Evolutionary conservation across 169 alveolate species (phyloP).

Genomic region (Babesia sp.): DNA sequence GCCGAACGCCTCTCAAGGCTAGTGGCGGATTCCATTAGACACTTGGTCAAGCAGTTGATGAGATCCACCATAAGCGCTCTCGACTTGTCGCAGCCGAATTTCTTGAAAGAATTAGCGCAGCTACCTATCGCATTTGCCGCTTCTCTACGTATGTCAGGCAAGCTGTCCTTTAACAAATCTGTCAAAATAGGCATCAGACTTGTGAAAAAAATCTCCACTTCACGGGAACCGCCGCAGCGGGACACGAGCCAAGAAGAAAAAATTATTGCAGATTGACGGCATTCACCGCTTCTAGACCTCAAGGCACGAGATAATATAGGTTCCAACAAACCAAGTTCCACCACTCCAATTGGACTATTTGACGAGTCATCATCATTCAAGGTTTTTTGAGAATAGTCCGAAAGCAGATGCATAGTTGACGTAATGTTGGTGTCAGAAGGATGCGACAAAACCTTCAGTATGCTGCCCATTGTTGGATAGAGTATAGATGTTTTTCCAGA

Average conservation of each 20-base stretch:
- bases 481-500: constrained; percentile 17
- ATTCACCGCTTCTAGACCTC: constrained; percentile 28
- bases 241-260: constrained; percentile 37
- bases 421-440: constrained; percentile 32
- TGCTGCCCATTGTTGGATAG: constrained; percentile 28
- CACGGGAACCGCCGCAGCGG: constrained; percentile 20
- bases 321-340: constrained; percentile 48
- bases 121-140: constrained; percentile 45
- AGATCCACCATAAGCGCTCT: constrained; percentile 21
- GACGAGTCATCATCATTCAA: neutral
- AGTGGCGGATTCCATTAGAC: constrained; percentile 29
- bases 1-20: constrained; percentile 44
- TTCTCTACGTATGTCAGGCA: constrained; percentile 43
- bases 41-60: constrained; percentile 28
- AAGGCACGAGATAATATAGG: constrained; percentile 39
- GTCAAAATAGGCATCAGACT: constrained; percentile 25
- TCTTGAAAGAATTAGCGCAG: constrained; percentile 35
- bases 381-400: neutral
- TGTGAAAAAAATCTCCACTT: constrained; percentile 37
- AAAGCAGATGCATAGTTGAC: constrained; percentile 27
- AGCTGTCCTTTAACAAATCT: constrained; percentile 33
- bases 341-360: constrained; percentile 3
- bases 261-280: constrained; percentile 22
- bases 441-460: constrained; percentile 29
- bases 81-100: constrained; percentile 27